Evolutionary conservation across 2,329 filamentous ascomycete species (phyloP).

Genomic region (Cladobotryum protrusum): DNA sequence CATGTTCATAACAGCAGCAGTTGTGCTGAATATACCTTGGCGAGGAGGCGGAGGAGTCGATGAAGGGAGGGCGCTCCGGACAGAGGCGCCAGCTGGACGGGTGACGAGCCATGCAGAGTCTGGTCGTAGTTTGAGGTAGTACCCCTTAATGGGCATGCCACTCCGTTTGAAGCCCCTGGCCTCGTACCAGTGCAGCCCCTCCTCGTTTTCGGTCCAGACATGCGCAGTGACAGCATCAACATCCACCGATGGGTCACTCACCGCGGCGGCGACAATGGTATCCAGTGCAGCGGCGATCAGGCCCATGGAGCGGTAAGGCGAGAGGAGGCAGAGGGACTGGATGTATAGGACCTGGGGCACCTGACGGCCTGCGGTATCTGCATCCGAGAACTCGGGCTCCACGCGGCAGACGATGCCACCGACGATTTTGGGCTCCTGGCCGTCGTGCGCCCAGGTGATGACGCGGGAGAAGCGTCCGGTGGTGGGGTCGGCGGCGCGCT

Average conservation of each 20-base stretch:
- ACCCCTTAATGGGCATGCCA: constrained; percentile 44
- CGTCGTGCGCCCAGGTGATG: constrained; percentile 49
- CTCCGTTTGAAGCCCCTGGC: constrained; percentile 49
- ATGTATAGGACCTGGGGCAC: constrained; percentile 48
- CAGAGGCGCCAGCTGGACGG: constrained; percentile 33
- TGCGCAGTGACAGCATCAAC: constrained; percentile 52
- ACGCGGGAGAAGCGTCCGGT: constrained; percentile 53
- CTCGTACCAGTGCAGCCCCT: constrained; percentile 57
- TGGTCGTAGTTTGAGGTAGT: constrained; percentile 57
- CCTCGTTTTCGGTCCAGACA: constrained; percentile 62
- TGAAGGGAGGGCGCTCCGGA: constrained; percentile 18
- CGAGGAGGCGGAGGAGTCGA: constrained; percentile 10
- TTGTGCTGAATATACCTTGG: constrained; percentile 20
- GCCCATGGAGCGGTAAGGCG: constrained; percentile 56
- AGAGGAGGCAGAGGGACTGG: constrained; percentile 56
- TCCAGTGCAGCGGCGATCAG: constrained; percentile 53
- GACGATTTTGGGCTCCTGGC: constrained; percentile 43
- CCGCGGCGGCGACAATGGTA: constrained; percentile 39
- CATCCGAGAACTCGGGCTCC: constrained; percentile 32
- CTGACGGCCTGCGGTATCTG: constrained; percentile 8
- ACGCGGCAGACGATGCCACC: constrained; percentile 59
- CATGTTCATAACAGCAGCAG: constrained; percentile 28
- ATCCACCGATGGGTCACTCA: constrained; percentile 29
- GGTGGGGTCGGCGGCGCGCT: constrained; percentile 43
- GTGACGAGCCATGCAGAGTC: constrained; percentile 56